phyloP scores from a whole-genome alignment of 345 rosid genomes.

The Aquilaria sinensis region DNA sequence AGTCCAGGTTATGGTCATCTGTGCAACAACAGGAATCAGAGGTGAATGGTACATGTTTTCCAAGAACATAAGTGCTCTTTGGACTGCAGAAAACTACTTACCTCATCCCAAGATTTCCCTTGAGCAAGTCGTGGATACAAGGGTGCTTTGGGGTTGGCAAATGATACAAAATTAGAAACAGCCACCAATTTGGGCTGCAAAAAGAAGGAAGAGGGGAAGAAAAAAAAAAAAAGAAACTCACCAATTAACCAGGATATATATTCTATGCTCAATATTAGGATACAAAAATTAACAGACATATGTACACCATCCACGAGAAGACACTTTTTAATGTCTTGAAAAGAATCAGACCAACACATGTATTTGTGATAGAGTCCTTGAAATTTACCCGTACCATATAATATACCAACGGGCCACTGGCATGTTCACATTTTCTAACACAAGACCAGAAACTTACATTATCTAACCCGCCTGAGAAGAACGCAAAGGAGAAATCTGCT shows the following conservation, averaged over 20 bases:
- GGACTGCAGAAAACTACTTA: constrained; percentile 23
- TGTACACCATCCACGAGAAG: not conserved
- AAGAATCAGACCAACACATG: too few species aligned
- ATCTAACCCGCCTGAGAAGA: constrained; percentile 60
- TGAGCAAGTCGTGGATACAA: constrained; percentile 89
- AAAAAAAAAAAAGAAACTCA: too few species aligned
- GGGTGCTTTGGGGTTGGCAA: constrained; percentile 80
- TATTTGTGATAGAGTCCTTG: too few species aligned
- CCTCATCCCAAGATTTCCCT: constrained; percentile 91
- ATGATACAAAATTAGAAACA: constrained; percentile 52
- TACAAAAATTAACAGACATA: not conserved
- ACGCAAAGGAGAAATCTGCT: constrained; percentile 79
- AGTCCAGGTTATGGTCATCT: constrained; percentile 98
- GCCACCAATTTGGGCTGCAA: constrained; percentile 82
- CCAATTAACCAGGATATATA: too few species aligned
- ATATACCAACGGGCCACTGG: too few species aligned
- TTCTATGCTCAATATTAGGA: not conserved
- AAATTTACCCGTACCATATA: too few species aligned
- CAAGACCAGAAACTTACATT: constrained; percentile 33
- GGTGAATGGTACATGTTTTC: not conserved
- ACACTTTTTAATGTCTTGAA: too few species aligned
- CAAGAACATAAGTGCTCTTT: too few species aligned
- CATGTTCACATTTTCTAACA: too few species aligned
- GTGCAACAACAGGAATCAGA: constrained; percentile 15
- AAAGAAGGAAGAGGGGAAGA: not conserved